Evolutionary conservation across 192 early-diverging fungal species (phyloP), one percentile per base, ranked within the genome.

Genomic region (Backusella liffmaniae): DNA sequence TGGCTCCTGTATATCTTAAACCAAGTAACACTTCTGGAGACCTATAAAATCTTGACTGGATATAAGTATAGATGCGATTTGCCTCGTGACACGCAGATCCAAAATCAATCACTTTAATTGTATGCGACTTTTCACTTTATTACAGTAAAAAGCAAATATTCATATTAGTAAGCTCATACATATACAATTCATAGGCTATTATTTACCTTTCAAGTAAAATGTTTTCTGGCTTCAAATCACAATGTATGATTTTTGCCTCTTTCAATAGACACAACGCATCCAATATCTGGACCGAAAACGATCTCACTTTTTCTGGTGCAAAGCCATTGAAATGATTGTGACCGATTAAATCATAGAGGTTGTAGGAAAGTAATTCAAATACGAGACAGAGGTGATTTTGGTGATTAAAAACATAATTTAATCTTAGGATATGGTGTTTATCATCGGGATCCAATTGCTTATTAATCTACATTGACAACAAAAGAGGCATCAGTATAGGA

Each of bases 21-120:
- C 97, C 98, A 16, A 99, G 86, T 8, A 99, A 80, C 12, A 99
- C 95, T 83, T 99, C 98, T 5, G 97, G 97, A 18, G 93, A 92
- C 66, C 98, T 88, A 73, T 99, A 99, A 82, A 98, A 99, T 30
- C 98, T 89, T 6, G 97, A 99, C 80, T 99, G 97, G 70, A 99
- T 99, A 84, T 99, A 99, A 5, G 95, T 97, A 77, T 98, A 97
- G 8, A 94, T 90, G 0, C 95, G 95, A 76, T 96, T 93, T 74
- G 92, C 92, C 79, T 97, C 96, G 69, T 96, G 92, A 76, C 96
- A 98, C 0, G 98, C 96, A 4, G 95, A 96, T 32, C 98, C 98
- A 88, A 98, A 98, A 86, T 99, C 98, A 76, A 99, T 99, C 16
- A 99, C 94, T 83, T 99, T 99, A 79, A 99, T 94, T 5, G 91